Evolutionary conservation across 495 filamentous ascomycete species (phyloP).

Genomic region (Xylaria scruposa): DNA sequence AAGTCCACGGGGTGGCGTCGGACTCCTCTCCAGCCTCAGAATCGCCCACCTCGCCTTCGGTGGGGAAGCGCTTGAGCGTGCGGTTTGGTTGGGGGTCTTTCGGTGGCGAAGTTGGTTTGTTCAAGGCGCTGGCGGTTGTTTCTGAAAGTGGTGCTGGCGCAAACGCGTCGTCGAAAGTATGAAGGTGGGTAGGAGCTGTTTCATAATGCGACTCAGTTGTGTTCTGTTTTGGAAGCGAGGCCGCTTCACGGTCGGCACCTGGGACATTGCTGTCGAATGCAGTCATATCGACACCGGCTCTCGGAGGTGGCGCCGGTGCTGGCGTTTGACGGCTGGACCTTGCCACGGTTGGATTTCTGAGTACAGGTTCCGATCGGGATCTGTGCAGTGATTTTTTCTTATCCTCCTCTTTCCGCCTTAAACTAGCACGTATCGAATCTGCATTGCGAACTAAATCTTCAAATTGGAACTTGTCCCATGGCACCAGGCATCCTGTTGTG

Average conservation of each 20-base stretch:
- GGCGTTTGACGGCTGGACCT: conserved; percentile 9
- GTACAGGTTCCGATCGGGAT: conserved; percentile 30
- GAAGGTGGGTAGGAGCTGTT: conserved; percentile 46
- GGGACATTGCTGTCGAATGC: conserved; percentile 35
- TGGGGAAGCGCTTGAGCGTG: conserved; percentile 30
- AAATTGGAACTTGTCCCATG: conserved; percentile 47
- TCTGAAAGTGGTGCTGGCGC: conserved; percentile 47
- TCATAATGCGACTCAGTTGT: conserved; percentile 30
- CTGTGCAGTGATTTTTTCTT: conserved; percentile 26
- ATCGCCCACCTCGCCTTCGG: conserved; percentile 51
- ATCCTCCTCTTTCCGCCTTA: conserved; percentile 21
- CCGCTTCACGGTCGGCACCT: neutral
- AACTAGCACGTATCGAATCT: neutral
- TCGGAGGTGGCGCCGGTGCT: conserved; percentile 25
- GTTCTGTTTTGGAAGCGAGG: neutral
- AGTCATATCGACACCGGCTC: conserved; percentile 40
- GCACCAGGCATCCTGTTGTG: conserved; percentile 45
- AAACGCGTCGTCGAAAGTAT: conserved; percentile 26
- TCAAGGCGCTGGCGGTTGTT: conserved; percentile 45
- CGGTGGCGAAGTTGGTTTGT: conserved; percentile 40
- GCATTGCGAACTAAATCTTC: conserved; percentile 42
- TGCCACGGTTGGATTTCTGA: conserved; percentile 9
- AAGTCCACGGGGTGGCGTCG: conserved; percentile 23
- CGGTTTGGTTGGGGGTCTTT: conserved; percentile 27
- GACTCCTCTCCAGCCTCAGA: conserved; percentile 46